Evolutionary conservation across 2,329 filamentous ascomycete genomes (phyloP).

Genomic region (Aspergillus versicolor): DNA sequence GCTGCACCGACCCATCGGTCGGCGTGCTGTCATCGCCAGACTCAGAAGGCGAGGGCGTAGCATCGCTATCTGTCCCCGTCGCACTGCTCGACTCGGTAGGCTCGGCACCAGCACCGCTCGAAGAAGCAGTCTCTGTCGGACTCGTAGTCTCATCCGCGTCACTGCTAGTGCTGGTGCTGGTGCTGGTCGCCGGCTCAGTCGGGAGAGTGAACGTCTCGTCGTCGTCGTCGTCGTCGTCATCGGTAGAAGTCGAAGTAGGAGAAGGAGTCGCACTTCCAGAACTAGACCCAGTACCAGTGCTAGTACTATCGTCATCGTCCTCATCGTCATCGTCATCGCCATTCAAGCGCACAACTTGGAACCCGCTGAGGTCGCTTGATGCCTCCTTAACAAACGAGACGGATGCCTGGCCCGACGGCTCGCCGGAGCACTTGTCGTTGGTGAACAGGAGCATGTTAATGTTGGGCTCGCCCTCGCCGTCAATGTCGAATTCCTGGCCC

Average conservation of each 20-base stretch:
- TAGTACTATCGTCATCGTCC: not conserved
- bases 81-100: not conserved
- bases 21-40: not conserved
- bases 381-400: slow-evolving; percentile 8
- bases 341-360: slow-evolving; percentile 8
- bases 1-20: not conserved
- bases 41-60: not conserved
- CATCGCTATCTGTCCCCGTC: not conserved
- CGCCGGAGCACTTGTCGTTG: slow-evolving; percentile 8
- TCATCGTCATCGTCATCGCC: not conserved
- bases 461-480: slow-evolving; percentile 7
- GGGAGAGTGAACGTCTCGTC: not conserved
- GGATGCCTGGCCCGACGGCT: slow-evolving; percentile 7
- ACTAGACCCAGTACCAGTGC: not conserved
- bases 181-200: not conserved
- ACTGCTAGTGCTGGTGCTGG: not conserved
- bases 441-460: slow-evolving; percentile 17
- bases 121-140: not conserved
- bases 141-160: not conserved
- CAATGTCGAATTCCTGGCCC: slow-evolving; percentile 2
- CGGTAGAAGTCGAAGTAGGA: not conserved
- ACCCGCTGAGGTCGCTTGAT: slow-evolving; percentile 5
- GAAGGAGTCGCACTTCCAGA: not conserved
- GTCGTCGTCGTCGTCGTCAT: not conserved
- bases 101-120: not conserved